Evolutionary conservation across 2,329 filamentous ascomycete genomes (phyloP).

Genomic region (Pezicula rhizophila): DNA sequence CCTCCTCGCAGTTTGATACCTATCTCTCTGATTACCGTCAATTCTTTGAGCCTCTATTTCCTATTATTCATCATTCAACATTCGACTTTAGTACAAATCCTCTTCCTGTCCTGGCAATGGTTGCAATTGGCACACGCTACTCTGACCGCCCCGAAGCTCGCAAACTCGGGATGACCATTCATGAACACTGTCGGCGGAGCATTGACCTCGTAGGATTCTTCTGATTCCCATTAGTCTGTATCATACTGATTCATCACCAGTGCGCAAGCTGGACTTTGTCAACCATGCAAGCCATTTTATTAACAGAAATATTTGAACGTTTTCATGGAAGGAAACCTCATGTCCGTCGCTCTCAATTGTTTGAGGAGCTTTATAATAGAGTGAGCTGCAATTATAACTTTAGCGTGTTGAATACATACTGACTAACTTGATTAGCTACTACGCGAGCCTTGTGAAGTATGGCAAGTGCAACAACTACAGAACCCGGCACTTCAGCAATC

Average conservation of each 20-base stretch:
- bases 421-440: constrained; percentile 9
- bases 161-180: constrained; percentile 20
- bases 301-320: constrained; percentile 24
- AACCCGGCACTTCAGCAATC: constrained; percentile 2
- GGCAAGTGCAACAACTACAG: constrained; percentile 4
- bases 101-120: constrained; percentile 22
- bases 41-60: constrained; percentile 20
- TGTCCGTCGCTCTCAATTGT: constrained; percentile 19
- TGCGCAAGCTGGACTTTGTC: constrained; percentile 18
- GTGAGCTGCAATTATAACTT: constrained; percentile 12
- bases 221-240: neutral
- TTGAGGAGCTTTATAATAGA: constrained; percentile 21
- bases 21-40: constrained; percentile 24
- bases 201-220: constrained; percentile 18
- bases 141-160: constrained; percentile 20
- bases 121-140: constrained; percentile 27
- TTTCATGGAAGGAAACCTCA: constrained; percentile 23
- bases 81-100: constrained; percentile 15
- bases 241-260: constrained; percentile 3
- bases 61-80: constrained; percentile 23
- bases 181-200: constrained; percentile 20
- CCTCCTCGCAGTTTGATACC: constrained; percentile 11
- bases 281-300: constrained; percentile 26
- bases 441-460: neutral
- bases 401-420: too few relatives aligned